A percentile compares a stretch with the other conserved stretches of the same genome.
These are phyloP conservation scores for Rhodosporidiobolus odoratus DNA, from an alignment of 768 basidiomycete species.

Conservation along the genomic window DNA sequence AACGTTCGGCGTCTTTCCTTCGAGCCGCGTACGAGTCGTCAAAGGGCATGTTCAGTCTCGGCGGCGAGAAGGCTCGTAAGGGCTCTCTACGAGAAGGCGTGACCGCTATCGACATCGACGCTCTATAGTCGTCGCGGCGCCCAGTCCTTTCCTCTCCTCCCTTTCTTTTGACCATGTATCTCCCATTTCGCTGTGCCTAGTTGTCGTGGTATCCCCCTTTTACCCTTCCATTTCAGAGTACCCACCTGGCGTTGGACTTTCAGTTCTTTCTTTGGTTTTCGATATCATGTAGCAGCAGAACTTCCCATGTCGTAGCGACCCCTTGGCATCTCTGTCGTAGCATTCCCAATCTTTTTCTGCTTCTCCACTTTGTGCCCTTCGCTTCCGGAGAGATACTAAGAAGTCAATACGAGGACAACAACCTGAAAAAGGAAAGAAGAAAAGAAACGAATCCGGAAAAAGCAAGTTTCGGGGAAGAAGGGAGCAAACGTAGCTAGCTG, in stretches of 20 bases:
- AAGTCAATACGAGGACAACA: too few relatives aligned
- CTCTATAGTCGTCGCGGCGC: not conserved
- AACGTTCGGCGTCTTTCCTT: conserved; percentile 25
- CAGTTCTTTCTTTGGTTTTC: not conserved
- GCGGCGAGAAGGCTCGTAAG: not conserved
- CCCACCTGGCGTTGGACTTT: not conserved
- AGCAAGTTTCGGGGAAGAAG: too few relatives aligned
- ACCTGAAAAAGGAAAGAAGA: too few relatives aligned
- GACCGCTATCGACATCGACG: not conserved
- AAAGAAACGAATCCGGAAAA: too few relatives aligned
- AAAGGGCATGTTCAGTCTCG: conserved; percentile 16
- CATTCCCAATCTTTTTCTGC: too few relatives aligned
- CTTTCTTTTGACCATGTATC: too few relatives aligned
- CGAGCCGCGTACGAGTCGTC: conserved; percentile 18
- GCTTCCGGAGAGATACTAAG: too few relatives aligned
- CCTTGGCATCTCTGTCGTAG: too few relatives aligned
- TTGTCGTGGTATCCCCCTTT: not conserved
- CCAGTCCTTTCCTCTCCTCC: not conserved
- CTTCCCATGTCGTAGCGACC: too few relatives aligned
- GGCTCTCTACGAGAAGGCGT: not conserved
- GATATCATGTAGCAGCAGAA: not conserved
- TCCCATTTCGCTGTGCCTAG: not conserved
- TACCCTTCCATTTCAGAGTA: not conserved
- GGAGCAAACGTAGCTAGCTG: too few relatives aligned
- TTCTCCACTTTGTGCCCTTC: too few relatives aligned